phyloP scores from a whole-genome alignment of 1,284 basidiomycete species.

The Xerocomus amazonicus region DNA sequence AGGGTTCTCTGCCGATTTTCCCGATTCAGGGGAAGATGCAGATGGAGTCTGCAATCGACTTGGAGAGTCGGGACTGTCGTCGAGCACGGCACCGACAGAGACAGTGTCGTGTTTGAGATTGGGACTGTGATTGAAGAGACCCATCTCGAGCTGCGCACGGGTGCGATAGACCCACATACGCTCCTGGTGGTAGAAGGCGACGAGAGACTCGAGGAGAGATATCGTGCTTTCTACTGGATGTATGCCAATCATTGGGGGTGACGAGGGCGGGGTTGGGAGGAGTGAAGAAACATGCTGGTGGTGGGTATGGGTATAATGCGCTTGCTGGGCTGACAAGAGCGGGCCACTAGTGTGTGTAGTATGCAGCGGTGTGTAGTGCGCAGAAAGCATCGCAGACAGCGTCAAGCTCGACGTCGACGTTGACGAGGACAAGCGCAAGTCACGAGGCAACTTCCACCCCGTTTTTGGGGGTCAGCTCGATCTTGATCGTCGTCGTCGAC shows the following conservation, averaged over 20 bases:
- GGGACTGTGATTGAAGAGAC: slow-evolving; percentile 27
- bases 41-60: slow-evolving; percentile 13
- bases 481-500: neutral
- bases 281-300: slow-evolving; percentile 26
- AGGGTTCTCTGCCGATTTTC: slow-evolving; percentile 20
- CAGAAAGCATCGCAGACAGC: slow-evolving; percentile 23
- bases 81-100: slow-evolving; percentile 19
- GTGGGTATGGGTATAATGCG: slow-evolving; percentile 20
- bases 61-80: slow-evolving; percentile 14
- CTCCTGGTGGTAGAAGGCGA: slow-evolving; percentile 64
- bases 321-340: slow-evolving; percentile 17
- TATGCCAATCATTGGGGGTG: slow-evolving; percentile 35
- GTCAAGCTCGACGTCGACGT: slow-evolving; percentile 4
- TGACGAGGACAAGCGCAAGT: too few relatives aligned
- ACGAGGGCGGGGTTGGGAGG: slow-evolving; percentile 47
- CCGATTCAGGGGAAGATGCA: slow-evolving; percentile 17
- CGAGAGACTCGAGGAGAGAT: slow-evolving; percentile 57
- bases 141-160: slow-evolving; percentile 44
- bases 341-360: slow-evolving; percentile 17
- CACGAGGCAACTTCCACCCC: slow-evolving; percentile 5
- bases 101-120: slow-evolving; percentile 21
- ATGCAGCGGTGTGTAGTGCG: slow-evolving; percentile 23
- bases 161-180: slow-evolving; percentile 64
- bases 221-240: slow-evolving; percentile 42
- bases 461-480: slow-evolving; percentile 20